Evolutionary conservation across 371 early-diverging fungal species (phyloP), one percentile per base, ranked within the genome.

Genomic region (Actinomortierella ambigua): DNA sequence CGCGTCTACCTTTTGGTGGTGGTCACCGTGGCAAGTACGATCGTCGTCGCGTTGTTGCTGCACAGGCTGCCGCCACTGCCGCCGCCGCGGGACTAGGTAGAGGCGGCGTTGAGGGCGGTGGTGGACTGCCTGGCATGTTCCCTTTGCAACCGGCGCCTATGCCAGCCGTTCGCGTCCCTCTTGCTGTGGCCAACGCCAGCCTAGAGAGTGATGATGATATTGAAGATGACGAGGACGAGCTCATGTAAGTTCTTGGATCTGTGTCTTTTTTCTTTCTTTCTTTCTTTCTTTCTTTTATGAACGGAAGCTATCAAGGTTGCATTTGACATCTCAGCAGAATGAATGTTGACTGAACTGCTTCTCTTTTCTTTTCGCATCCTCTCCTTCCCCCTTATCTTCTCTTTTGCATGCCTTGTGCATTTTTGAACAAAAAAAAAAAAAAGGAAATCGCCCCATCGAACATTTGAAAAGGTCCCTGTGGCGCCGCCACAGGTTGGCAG

Each of bases 201-300:
- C 57, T 65, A 61, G 84, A 83, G 48, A 82, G 82, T 52, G 85
- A 86, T 62, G 82, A 83, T 50, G 86, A 81, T 29, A 81, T 83
- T 27, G 85, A 84, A 50, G 57, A 82, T 9, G 86, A 86, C 41
- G 83, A 78, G 40, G 85, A 86, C 46, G 81, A 82, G 22, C 70
- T 57, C 50, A 47, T 59, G 77, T 79, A 77, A n/a, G n/a, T n/a
- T n/a, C n/a, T n/a, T n/a, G n/a, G n/a, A n/a, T n/a, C n/a, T 51
- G 77, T 20, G 13, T 54, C 1, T 39, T 40, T 23, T 27, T 9
- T 20, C 6, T 42, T 24, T 18, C 43, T 23, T 7, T 28, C 28
- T 28, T 22, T 47, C 41, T 24, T 17, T 61, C 15, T 29, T 5
- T 23, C 13, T 18, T 54, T 53, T n/a, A n/a, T n/a, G n/a, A n/a